Evolutionary conservation across 192 early-diverging fungal species (phyloP), one percentile per base, ranked within the genome.

Genomic region (Backusella luteola): DNA sequence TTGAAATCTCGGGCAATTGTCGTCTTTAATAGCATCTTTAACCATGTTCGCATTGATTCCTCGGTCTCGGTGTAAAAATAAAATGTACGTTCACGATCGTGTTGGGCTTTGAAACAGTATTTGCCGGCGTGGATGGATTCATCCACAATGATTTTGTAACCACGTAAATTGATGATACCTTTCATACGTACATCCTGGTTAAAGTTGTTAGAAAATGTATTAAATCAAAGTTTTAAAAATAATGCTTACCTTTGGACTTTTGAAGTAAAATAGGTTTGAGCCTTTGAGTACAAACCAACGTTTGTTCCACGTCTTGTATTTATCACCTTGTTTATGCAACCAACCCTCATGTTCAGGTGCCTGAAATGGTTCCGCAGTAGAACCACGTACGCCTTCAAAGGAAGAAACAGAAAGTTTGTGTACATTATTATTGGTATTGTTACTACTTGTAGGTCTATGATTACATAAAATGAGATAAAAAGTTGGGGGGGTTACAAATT

Each of bases 281-380:
- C 86, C 89, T 69, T 91, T 89, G 39, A 91, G 81, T 39, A 91
- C 85, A 78, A 88, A 91, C 86, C 84, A 91, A n/a, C 90, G 81
- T 36, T 83, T 87, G 75, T 90, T 89, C 88, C 88, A 91, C 0
- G 84, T 87, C 21, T 84, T 85, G 72, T 91, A 90, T 29, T 83
- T 85, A 44, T 88, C 89, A 6, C 86, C 83, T 66, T 88, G 85
- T 71, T 91, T 91, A 73, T 88, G 84, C 39, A 91, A 81, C 82
- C 83, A 90, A 2, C 90, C 90, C 69, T 87, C 84, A 77, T 89
- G 84, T 66, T 91, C 90, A 7, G 90, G 88, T 35, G 77, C 59
- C 71, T 79, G 70, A 66, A 77, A 68, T 52, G 46, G 56, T 36
- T 83, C 67, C 7, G 52, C 19, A 11, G 75, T 73, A 52, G 52